Percentiles rank a stretch among this genome's conserved stretches.
phyloP scores from a whole-genome alignment of 805 yeast species.

The Wickerhamomyces silvicola region DNA sequence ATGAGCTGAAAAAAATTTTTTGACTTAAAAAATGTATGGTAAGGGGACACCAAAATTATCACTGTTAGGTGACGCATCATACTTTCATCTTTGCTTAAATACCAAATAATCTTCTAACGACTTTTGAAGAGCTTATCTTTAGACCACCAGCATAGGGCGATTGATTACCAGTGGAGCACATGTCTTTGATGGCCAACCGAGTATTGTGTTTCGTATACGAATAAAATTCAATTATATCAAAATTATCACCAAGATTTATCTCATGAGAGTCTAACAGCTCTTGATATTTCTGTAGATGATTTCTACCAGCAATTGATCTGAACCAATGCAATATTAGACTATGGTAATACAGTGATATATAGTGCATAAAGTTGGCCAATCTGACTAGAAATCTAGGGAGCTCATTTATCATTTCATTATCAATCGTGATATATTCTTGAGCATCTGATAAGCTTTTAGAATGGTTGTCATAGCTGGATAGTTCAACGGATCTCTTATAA shows the following conservation, averaged over 20 bases:
- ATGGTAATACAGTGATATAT: constrained; percentile 19
- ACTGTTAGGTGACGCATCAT: constrained; percentile 5
- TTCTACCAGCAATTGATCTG: constrained; percentile 24
- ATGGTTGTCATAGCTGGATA: constrained; percentile 1
- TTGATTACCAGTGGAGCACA: constrained; percentile 12
- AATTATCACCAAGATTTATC: constrained; percentile 24
- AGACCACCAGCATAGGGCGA: constrained; percentile 2
- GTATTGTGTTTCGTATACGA: constrained; percentile 24
- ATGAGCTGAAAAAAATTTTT: constrained; percentile 10
- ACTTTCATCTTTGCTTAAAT: constrained; percentile 2
- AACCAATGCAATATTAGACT: constrained; percentile 24
- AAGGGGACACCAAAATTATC: too few species aligned
- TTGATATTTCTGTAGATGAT: constrained; percentile 20
- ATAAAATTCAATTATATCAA: constrained; percentile 31
- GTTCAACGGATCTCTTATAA: constrained; percentile 9
- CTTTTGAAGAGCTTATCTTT: constrained; percentile 12
- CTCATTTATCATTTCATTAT: constrained; percentile 23
- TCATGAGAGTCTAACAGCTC: constrained; percentile 11
- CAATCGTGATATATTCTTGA: constrained; percentile 16
- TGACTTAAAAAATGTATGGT: background rate
- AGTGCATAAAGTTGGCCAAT: constrained; percentile 10
- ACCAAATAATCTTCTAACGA: constrained; percentile 19
- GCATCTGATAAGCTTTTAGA: constrained; percentile 9
- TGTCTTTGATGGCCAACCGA: constrained; percentile 23
- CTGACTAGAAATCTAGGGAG: constrained; percentile 23